Evolutionary conservation across 164 flowering plant genomes (phyloP).

Genomic region (Berberis vulgaris): DNA sequence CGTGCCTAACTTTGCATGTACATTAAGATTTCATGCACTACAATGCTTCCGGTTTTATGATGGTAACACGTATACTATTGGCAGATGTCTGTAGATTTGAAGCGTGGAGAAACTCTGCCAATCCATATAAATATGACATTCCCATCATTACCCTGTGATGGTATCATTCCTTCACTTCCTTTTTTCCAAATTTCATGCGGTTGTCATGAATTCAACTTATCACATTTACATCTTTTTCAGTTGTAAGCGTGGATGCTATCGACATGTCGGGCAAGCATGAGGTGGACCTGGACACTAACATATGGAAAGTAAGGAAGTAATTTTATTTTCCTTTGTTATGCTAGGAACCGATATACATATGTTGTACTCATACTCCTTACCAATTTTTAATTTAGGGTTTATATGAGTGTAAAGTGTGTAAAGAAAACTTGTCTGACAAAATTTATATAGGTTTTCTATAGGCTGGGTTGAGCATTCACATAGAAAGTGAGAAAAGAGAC

Average conservation of each 20-base stretch:
- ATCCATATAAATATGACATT: slow-evolving; percentile 93
- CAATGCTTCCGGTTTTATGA: too few relatives aligned
- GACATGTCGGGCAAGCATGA: slow-evolving; percentile 99
- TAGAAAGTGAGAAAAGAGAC: too few relatives aligned
- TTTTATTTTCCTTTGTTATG: background rate
- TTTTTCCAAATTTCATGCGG: background rate
- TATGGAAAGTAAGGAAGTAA: slow-evolving; percentile 74
- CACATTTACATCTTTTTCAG: slow-evolving; percentile 29
- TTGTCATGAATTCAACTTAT: too few relatives aligned
- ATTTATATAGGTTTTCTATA: too few relatives aligned
- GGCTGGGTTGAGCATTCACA: too few relatives aligned
- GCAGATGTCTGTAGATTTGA: slow-evolving; percentile 96
- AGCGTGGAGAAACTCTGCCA: slow-evolving; percentile 97
- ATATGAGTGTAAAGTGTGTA: too few relatives aligned
- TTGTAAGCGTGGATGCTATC: slow-evolving; percentile 93
- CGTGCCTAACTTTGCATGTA: slow-evolving; percentile 1
- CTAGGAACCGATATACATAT: too few relatives aligned
- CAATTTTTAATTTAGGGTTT: too few relatives aligned
- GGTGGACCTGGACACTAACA: slow-evolving; percentile 97
- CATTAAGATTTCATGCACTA: too few relatives aligned
- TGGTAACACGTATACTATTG: background rate
- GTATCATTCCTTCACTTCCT: slow-evolving; percentile 23
- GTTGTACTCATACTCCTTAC: too few relatives aligned
- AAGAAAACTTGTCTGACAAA: too few relatives aligned
- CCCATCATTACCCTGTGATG: slow-evolving; percentile 96